Evolutionary conservation across 345 rosid species (phyloP).

Genomic region (Erucastrum elatum): DNA sequence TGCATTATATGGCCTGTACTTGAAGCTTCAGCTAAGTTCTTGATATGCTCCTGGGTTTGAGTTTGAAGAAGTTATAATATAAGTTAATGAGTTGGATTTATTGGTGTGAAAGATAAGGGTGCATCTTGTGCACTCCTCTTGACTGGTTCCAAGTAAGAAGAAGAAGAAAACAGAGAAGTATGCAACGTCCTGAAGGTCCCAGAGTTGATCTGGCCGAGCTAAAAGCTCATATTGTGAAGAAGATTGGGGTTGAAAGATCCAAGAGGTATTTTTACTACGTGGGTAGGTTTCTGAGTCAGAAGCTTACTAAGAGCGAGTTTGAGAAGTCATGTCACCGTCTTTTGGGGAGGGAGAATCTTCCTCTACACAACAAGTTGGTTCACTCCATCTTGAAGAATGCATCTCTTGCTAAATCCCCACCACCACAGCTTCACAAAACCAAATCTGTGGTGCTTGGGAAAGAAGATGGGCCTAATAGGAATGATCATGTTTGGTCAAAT

Average conservation of each 20-base stretch:
- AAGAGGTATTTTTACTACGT: conserved; percentile 73
- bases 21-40: conserved; percentile 26
- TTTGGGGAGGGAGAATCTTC: conserved; percentile 88
- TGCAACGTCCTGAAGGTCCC: conserved; percentile 78
- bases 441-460: conserved; percentile 51
- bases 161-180: conserved; percentile 33
- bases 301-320: conserved; percentile 80
- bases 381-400: conserved; percentile 80
- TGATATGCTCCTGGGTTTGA: conserved; percentile 34
- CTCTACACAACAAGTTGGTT: conserved; percentile 85
- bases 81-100: conserved; percentile 29
- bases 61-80: conserved; percentile 17
- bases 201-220: conserved; percentile 85
- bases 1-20: conserved; percentile 50
- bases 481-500: conserved; percentile 64
- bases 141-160: conserved; percentile 19
- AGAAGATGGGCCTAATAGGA: conserved; percentile 65
- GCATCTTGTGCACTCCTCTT: conserved; percentile 35
- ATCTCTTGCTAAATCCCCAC: conserved; percentile 64
- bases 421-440: conserved; percentile 57
- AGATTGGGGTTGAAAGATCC: conserved; percentile 81
- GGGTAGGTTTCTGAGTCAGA: conserved; percentile 81
- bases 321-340: conserved; percentile 70
- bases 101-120: conserved; percentile 43
- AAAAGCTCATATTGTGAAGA: conserved; percentile 73